Conservation (phyloP, 2,329 filamentous ascomycete species). For the Alternaria hordeiaustralica region DNA sequence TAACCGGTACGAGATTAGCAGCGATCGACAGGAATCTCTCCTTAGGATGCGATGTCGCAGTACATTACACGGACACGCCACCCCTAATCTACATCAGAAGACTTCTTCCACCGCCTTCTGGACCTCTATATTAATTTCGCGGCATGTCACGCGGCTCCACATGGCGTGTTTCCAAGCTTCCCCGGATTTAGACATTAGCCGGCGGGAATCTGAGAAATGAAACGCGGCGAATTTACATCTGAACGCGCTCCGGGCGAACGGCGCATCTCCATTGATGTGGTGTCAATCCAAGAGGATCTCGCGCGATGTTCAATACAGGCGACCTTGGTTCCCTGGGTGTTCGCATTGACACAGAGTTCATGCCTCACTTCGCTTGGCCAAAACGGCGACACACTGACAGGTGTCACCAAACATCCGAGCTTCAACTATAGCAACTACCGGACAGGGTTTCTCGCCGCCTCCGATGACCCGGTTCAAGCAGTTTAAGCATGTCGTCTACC, state of each 20-base stretch:
- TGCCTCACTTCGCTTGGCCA: background rate
- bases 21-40: background rate
- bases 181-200: conserved; percentile 26
- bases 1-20: background rate
- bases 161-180: conserved; percentile 10
- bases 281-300: background rate
- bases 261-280: background rate
- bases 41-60: background rate
- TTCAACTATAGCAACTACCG: background rate
- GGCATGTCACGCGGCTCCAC: conserved; percentile 5
- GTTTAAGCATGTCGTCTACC: conserved; percentile 30
- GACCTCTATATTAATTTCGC: background rate
- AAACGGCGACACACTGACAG: background rate
- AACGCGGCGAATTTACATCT: background rate
- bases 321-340: background rate
- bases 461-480: conserved; percentile 25
- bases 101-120: background rate
- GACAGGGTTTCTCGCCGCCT: conserved; percentile 6
- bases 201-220: conserved; percentile 22
- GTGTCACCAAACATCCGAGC: background rate
- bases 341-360: background rate
- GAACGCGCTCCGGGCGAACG: conserved; percentile 25
- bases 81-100: background rate
- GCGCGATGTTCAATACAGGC: background rate
- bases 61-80: background rate